These are phyloP conservation scores for Guadua angustifolia DNA, from an alignment of 176 grass and related monocot species.

Conservation along the genomic window DNA sequence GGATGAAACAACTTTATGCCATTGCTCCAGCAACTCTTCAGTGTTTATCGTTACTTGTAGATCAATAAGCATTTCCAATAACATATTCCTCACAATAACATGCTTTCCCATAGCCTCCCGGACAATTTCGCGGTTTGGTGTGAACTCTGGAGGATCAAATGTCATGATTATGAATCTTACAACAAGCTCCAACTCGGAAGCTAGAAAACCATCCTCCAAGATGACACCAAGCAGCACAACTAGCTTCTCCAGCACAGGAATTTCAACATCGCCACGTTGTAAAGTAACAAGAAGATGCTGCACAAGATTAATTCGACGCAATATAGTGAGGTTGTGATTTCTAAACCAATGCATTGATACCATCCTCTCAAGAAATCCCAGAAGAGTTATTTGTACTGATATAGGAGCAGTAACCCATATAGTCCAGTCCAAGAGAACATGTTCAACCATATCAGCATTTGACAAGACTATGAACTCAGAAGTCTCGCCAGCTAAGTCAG, in stretches of 20 bases:
- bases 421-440: constrained; percentile 98
- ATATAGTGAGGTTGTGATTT: constrained; percentile 94
- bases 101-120: constrained; percentile 96
- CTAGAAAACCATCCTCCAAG: constrained; percentile 97
- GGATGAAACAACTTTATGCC: constrained; percentile 98
- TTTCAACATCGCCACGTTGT: constrained; percentile 96
- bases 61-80: constrained; percentile 99
- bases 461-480: constrained; percentile 94
- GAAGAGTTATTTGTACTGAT: constrained; percentile 94
- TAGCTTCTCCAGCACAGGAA: constrained; percentile 92
- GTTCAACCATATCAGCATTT: constrained; percentile 99
- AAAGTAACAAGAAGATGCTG: constrained; percentile 98
- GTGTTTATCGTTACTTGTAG: constrained; percentile 85
- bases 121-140: constrained; percentile 64
- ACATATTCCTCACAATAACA: constrained; percentile 97
- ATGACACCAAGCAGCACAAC: constrained; percentile 98
- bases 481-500: constrained; percentile 74
- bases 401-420: constrained; percentile 93
- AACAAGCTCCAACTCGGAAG: constrained; percentile 93
- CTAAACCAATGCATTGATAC: constrained; percentile 99
- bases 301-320: constrained; percentile 95
- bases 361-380: constrained; percentile 97
- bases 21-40: constrained; percentile 95
- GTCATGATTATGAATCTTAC: constrained; percentile 99
- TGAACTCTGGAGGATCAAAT: constrained; percentile 89